These are phyloP conservation scores for Tuber umbilicatum DNA, from an alignment of 495 filamentous ascomycete species.

Conservation along the genomic window DNA sequence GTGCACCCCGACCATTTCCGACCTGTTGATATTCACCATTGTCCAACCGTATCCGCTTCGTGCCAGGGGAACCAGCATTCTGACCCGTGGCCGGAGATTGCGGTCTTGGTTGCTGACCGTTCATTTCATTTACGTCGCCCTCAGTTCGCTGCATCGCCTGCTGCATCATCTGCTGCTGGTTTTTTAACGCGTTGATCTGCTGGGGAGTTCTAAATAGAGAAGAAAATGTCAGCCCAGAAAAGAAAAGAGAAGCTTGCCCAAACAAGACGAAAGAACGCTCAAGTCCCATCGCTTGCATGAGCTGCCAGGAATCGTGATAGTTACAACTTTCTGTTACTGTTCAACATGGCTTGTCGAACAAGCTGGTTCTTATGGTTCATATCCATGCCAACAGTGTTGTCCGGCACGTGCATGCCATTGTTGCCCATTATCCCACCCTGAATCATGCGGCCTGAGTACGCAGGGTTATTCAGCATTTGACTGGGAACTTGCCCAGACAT, in stretches of 20 bases:
- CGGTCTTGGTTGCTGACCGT: constrained; percentile 61
- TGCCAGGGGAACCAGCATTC: constrained; percentile 76
- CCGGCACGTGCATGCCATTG: constrained; percentile 34
- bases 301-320: constrained; percentile 22
- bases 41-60: constrained; percentile 85
- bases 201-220: constrained; percentile 51
- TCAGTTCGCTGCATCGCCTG: constrained; percentile 74
- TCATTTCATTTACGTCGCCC: constrained; percentile 73
- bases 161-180: constrained; percentile 57
- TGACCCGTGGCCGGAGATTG: constrained; percentile 76
- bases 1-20: constrained; percentile 67
- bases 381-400: constrained; percentile 29
- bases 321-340: constrained; percentile 61
- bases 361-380: constrained; percentile 49
- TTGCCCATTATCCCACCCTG: constrained; percentile 50
- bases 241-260: constrained; percentile 18
- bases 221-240: constrained; percentile 20
- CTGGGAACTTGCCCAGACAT: constrained; percentile 41
- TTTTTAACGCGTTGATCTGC: constrained; percentile 62
- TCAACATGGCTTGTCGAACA: constrained; percentile 68
- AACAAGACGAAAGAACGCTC: constrained; percentile 17
- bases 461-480: constrained; percentile 43
- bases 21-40: constrained; percentile 64
- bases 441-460: constrained; percentile 54
- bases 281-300: constrained; percentile 18